These are phyloP conservation scores for Skeletonema potamos DNA, from an alignment of 108 stramenopile genomes.

Conservation along the genomic window DNA sequence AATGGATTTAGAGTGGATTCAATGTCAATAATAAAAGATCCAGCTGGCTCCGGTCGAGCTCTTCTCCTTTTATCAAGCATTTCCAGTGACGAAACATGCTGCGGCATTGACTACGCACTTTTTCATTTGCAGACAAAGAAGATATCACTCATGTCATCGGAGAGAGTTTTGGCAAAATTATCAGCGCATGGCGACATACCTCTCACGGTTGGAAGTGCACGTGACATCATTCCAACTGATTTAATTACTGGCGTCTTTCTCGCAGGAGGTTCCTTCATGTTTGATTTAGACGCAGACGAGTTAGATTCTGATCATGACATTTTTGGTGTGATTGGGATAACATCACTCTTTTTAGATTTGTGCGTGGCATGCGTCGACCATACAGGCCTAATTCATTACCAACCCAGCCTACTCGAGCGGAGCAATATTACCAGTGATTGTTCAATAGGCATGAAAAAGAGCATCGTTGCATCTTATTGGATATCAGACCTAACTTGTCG, in stretches of 20 bases:
- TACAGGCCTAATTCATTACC: constrained; percentile 11
- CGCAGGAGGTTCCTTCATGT: constrained; percentile 37
- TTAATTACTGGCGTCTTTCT: constrained; percentile 32
- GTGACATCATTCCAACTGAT: neutral
- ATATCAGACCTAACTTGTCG: constrained; percentile 13
- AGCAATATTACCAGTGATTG: neutral
- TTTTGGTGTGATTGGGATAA: constrained; percentile 28
- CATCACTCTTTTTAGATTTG: constrained; percentile 23
- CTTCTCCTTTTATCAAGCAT: constrained; percentile 28
- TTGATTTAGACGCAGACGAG: constrained; percentile 11
- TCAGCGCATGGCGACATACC: constrained; percentile 17
- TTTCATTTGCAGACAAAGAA: constrained; percentile 28
- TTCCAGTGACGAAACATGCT: neutral
- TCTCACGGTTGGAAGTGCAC: neutral
- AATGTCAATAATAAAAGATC: constrained; percentile 29
- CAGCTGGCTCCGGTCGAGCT: constrained; percentile 23
- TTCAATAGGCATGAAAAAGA: neutral
- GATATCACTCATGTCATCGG: neutral
- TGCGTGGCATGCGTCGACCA: constrained; percentile 14
- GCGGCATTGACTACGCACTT: constrained; percentile 23
- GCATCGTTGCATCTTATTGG: constrained; percentile 29
- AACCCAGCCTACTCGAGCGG: neutral
- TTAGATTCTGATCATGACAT: neutral
- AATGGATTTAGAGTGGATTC: constrained; percentile 23
- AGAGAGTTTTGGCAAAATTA: constrained; percentile 18